These are phyloP conservation scores for Achaetomium macrosporum DNA, from an alignment of 2,329 filamentous ascomycete genomes.

Conservation along the genomic window DNA sequence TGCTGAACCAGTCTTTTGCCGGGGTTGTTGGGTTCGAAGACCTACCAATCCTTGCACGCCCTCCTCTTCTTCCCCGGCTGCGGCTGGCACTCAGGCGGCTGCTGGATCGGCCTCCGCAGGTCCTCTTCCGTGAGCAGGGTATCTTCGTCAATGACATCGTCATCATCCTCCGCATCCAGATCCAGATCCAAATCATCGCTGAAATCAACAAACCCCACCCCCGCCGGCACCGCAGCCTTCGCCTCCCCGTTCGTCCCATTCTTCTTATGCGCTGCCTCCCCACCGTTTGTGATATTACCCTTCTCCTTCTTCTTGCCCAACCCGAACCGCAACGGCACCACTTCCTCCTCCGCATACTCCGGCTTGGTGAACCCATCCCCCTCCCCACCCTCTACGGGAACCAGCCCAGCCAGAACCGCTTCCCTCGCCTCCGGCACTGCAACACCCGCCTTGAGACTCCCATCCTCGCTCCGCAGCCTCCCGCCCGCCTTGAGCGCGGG, in stretches of 20 bases:
- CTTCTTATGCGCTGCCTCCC: not conserved
- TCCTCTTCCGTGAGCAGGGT: constrained; percentile 81
- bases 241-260: constrained; percentile 16
- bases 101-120: constrained; percentile 66
- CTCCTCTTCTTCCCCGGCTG: constrained; percentile 83
- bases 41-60: constrained; percentile 85
- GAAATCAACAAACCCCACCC: constrained; percentile 64
- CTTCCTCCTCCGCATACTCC: constrained; percentile 48
- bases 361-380: constrained; percentile 67
- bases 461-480: constrained; percentile 63
- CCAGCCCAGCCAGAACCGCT: constrained; percentile 75
- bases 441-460: constrained; percentile 39
- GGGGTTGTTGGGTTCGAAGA: not conserved
- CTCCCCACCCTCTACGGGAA: constrained; percentile 49
- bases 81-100: constrained; percentile 80
- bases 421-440: constrained; percentile 55
- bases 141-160: constrained; percentile 87
- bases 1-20: not conserved
- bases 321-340: constrained; percentile 58
- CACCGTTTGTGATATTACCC: constrained; percentile 20
- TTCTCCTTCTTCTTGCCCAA: constrained; percentile 49
- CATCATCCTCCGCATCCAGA: constrained; percentile 51
- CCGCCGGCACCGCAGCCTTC: constrained; percentile 30
- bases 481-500: constrained; percentile 65
- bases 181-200: constrained; percentile 51